phyloP scores from a whole-genome alignment of 805 yeast species.

The Limtongozyma cylindracea region DNA sequence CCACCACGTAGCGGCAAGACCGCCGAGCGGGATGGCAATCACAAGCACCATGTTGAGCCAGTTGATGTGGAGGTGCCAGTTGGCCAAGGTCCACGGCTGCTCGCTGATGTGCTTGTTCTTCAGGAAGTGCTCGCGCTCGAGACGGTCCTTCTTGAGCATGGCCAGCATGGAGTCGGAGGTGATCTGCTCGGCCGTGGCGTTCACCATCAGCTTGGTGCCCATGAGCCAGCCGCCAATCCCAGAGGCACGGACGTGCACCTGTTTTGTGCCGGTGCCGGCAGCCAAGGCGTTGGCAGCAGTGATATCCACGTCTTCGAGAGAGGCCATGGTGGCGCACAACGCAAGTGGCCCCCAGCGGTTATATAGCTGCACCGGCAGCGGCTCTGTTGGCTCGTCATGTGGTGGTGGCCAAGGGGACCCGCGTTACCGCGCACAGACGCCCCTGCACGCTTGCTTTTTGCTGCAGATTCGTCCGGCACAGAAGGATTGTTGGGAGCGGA shows the following conservation, averaged over 20 bases:
- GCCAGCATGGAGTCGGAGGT: slow-evolving; percentile 15
- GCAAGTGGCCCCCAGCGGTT: too few species aligned
- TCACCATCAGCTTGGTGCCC: slow-evolving; percentile 59
- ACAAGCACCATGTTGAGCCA: slow-evolving; percentile 56
- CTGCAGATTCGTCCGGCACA: too few species aligned
- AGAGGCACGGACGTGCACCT: slow-evolving; percentile 54
- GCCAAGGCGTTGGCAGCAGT: slow-evolving; percentile 56
- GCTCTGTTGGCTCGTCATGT: too few species aligned
- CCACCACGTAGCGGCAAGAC: slow-evolving; percentile 16
- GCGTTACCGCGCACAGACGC: too few species aligned
- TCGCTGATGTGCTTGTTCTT: slow-evolving; percentile 38
- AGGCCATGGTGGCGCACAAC: too few species aligned
- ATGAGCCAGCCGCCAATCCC: slow-evolving; percentile 50
- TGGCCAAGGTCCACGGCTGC: slow-evolving; percentile 47
- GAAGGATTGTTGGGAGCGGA: too few species aligned
- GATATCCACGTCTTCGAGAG: slow-evolving; percentile 22
- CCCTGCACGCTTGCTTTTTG: too few species aligned
- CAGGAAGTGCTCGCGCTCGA: slow-evolving; percentile 13
- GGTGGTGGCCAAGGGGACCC: too few species aligned
- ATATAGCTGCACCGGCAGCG: too few species aligned
- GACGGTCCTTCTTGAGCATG: slow-evolving; percentile 5
- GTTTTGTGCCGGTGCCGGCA: slow-evolving; percentile 52
- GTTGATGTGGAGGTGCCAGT: slow-evolving; percentile 56
- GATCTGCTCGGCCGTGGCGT: slow-evolving; percentile 38
- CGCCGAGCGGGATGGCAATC: slow-evolving; percentile 29